These are phyloP conservation scores for Rutstroemia sp. DNA, from an alignment of 2,329 filamentous ascomycete genomes.

Conservation along the genomic window DNA sequence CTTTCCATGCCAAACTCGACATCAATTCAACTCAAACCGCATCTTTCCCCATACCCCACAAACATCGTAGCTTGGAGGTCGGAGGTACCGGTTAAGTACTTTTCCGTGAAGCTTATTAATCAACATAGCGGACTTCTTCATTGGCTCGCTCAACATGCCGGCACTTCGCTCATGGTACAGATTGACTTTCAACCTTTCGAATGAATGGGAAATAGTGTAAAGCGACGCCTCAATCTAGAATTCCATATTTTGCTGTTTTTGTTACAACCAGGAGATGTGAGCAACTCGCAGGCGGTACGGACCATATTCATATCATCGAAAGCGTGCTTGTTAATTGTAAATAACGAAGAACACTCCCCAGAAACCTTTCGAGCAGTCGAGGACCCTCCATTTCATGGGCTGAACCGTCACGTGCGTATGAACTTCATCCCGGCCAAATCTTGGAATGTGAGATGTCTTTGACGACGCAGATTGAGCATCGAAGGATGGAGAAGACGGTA, in stretches of 20 bases:
- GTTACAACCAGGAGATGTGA: not conserved
- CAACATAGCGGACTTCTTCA: not conserved
- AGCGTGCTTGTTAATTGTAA: no score
- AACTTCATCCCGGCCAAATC: not conserved
- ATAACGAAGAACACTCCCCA: no score
- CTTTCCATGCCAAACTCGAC: not conserved
- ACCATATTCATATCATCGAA: not conserved
- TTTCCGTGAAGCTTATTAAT: not conserved
- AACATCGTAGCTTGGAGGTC: not conserved
- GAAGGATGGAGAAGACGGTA: slow-evolving; percentile 11
- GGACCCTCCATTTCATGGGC: not conserved
- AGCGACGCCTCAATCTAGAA: not conserved
- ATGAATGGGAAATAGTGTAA: not conserved
- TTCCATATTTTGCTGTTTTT: not conserved
- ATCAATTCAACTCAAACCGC: not conserved
- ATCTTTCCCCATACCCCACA: slow-evolving; percentile 8
- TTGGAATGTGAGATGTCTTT: slow-evolving; percentile 18
- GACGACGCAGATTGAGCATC: slow-evolving; percentile 21
- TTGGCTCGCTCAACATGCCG: not conserved
- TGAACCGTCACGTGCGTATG: slow-evolving; percentile 1
- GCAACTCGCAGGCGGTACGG: not conserved
- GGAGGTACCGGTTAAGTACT: not conserved
- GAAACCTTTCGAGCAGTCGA: no score
- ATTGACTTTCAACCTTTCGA: not conserved
- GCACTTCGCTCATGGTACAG: not conserved